A percentile compares a stretch with the other conserved stretches of the same genome.
phyloP scores from a whole-genome alignment of 768 basidiomycete genomes.

The Calocybe cyanea region DNA sequence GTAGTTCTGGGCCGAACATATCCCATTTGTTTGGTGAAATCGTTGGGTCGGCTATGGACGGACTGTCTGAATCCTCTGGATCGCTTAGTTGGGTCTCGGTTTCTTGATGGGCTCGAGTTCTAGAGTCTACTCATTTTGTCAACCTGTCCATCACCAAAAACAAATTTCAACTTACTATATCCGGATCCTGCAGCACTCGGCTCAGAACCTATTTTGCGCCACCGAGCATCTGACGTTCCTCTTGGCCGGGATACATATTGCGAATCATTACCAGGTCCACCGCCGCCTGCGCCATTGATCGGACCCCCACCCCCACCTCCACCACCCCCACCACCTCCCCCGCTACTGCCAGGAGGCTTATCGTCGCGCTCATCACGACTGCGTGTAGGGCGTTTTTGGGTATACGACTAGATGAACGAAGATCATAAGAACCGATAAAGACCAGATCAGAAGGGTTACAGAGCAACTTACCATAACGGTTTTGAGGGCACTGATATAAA shows the following conservation, averaged over 20 bases:
- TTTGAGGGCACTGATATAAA: conserved; percentile 57
- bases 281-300: conserved; percentile 22
- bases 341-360: conserved; percentile 30
- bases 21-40: not conserved
- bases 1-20: not conserved
- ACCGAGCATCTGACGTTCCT: conserved; percentile 72
- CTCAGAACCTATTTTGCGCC: conserved; percentile 33
- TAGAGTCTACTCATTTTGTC: too few species aligned
- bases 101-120: not conserved
- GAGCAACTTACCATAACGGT: conserved; percentile 68
- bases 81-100: too few species aligned
- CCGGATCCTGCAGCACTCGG: conserved; percentile 20
- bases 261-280: conserved; percentile 19
- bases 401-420: conserved; percentile 56
- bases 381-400: conserved; percentile 68
- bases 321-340: conserved; percentile 27
- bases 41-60: too few species aligned
- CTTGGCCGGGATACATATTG: conserved; percentile 51
- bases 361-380: conserved; percentile 46
- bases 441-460: not conserved
- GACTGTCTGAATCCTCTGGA: too few species aligned
- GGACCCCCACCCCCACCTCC: conserved; percentile 33
- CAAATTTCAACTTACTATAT: conserved; percentile 24
- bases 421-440: conserved; percentile 3
- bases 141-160: too few species aligned